Base-by-base conservation (phyloP, 257 asterid genomes). In the Euphrasia confusa region DNA sequence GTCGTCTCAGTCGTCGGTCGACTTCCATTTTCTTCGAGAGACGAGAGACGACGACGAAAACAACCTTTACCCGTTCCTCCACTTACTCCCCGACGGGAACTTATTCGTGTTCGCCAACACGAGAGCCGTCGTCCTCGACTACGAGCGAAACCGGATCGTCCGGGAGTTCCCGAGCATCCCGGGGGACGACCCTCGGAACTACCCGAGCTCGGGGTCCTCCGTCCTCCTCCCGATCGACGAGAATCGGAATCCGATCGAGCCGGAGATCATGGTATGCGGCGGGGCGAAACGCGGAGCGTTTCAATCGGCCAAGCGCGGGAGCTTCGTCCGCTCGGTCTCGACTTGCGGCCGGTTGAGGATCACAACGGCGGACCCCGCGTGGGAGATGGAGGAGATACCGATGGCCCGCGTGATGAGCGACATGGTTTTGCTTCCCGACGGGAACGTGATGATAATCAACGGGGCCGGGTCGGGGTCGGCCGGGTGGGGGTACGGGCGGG, bases 201-300 rank as follows among this genome's bases (percentile, higher is more conserved):
- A 89, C 66, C 96, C 96, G 10, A 83, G 88, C 74, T 64, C 93
- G 4, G 90, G 90, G 5, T 85, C 88, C 13, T 81, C 92, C 2
- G 81, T 85, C 0, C 47, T 85, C 52, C 88, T 88, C 58, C 92
- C 96, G 0, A 37, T 88, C 5, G 73, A 81, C 9, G 87, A 81
- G 45, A 83, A 80, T 42, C 53, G 10, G 24, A 15, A 14, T 1
- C 63, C 67, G 0, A 33, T 47, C 0, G 57, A 71, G 24, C 75
- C 75, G 0, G 85, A 88, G 68, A 71, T 88, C 65, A 70, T 88
- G 81, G 66, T 88, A 1, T 89, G 96, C 40, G 95, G 96, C 1
- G 96, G 95, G 4, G 78, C 95, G 0, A 62, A 75, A 10, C 60
- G 56, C 47, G 52, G 44, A 9, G 77, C 94, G 5, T 76, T 66